Base-by-base conservation (phyloP, 2,329 filamentous ascomycete species). In the Alternaria ethzedia region DNA sequence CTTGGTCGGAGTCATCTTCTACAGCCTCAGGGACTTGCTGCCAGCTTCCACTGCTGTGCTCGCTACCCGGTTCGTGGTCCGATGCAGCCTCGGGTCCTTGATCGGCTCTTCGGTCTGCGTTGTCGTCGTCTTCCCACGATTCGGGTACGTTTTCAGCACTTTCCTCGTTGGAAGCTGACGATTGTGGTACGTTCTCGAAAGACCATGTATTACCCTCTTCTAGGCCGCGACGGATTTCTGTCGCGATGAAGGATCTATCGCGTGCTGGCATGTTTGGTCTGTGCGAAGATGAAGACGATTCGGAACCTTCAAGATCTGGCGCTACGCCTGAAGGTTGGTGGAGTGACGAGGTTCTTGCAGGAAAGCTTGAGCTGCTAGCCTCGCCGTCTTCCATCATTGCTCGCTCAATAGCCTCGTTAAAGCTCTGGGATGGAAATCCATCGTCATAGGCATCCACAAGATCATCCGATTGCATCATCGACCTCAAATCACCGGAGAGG, bases 241-340 rank as follows among this genome's bases (percentile, higher is more conserved):
- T 82, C 4, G 84, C 84, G 61, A 82, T 76, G 32, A 80, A 85
- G 4, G 82, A 81, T 15, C 75, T 78, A 55, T 83, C 81, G 61
- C 84, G 77, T 15, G 77, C 70, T 25, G 83, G 83, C 81, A 86
- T 82, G n/a, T 75, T 77, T 12, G 84, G 84, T 70, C 84, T 70
- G 21, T 73, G 72, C 6, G 55, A 68, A 30, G 70, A 64, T 10
- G 50, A 61, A 21, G 68, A 61, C 4, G 67, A 64, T 26, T 67
- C 69, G 8, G 61, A 47, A 21, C 56, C 60, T 32, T 23, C 13
- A 8, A 28, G 12, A 54, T 65, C 58, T 41, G 45, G 26, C 43
- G 41, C 17, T 10, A 54, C 57, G 51, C 51, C 25, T 9, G 56
- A 43, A 25, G 59, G 25, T 45, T 59, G 54, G 9, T 59, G 43